Evolutionary conservation across 805 yeast genomes (phyloP), one percentile per base, ranked within the genome.

Genomic region (Scheffersomyces ergatensis): DNA sequence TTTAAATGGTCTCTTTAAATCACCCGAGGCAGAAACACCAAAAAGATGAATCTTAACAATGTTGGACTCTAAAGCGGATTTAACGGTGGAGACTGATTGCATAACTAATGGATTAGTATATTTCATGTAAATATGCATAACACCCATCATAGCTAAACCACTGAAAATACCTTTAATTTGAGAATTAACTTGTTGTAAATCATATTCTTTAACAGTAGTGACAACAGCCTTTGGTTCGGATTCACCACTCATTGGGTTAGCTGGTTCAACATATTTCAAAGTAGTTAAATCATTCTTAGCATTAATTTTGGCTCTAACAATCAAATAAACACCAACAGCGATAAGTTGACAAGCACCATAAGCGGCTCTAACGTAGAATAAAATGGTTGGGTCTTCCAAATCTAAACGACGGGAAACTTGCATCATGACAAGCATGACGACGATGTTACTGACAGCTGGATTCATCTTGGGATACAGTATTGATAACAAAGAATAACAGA

Each of bases 91-190:
- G 54, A 93, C 79, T 49, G 90, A 82, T 74, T 93, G 98, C 89
- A 92, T 85, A 53, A 93, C 82, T 62, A 93, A 78, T 45, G 99
- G 99, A 71, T 93, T 89, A 65, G 97, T 89, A 77, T 89, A 93
- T 70, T 89, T 85, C 95, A 93, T 81, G 81, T 92, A 92, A 47
- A 93, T 60, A 69, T 93, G 99, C 98, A 92, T 90, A 82, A 92
- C 86, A 19, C 85, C 95, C 90, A 93, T 90, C 96, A 93, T 89
- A 56, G 95, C 97, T 53, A 90, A 62, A 49, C 95, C 85, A 48
- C 95, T 86, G 76, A 84, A 82, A 51, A 89, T 78, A 49, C 95
- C 80, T 69, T 86, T 89, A 66, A 90, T 77, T 45, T 89, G 82
- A 38, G 79, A 46, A 65, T 86, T 82, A 47, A 92, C 77, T 72